Percentiles rank a stretch among this genome's conserved stretches.
These are phyloP conservation scores for Metroxylon sagu DNA, from an alignment of 176 grass and related monocot genomes.

Conservation along the genomic window DNA sequence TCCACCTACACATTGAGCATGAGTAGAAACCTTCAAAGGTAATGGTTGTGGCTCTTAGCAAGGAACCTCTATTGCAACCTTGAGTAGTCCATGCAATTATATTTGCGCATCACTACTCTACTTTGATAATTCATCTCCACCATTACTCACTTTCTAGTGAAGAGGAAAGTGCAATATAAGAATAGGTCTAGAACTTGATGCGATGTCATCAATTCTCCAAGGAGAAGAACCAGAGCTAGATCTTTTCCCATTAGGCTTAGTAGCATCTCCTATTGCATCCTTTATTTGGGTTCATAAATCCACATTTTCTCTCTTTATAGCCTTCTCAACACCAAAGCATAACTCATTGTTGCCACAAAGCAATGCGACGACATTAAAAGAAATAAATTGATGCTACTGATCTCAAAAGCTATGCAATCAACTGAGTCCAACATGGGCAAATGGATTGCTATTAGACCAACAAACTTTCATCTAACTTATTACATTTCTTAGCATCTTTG, in stretches of 20 bases:
- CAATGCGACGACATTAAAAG: constrained; percentile 51
- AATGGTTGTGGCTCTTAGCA: no score
- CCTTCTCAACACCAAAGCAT: constrained; percentile 51
- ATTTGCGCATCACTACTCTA: no score
- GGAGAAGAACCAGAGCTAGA: constrained; percentile 4
- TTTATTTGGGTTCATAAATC: constrained; percentile 12
- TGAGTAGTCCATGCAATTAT: no score
- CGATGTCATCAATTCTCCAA: constrained; percentile 51
- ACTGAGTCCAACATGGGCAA: constrained; percentile 31
- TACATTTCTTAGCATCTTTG: constrained; percentile 51
- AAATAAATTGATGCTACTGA: constrained; percentile 50
- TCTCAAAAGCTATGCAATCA: no score
- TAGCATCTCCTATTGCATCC: constrained; percentile 3
- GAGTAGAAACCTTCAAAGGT: no score
- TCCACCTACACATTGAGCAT: no score
- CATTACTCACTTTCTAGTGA: constrained; percentile 13
- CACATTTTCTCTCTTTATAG: background rate
- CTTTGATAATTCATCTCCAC: no score
- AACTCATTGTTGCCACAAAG: constrained; percentile 52
- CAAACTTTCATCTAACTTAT: constrained; percentile 30
- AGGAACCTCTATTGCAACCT: no score
- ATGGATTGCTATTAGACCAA: constrained; percentile 29
- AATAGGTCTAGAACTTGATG: constrained; percentile 48
- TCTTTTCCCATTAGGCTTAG: constrained; percentile 11
- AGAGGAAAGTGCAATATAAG: constrained; percentile 76